Evolutionary conservation across 2,329 filamentous ascomycete genomes (phyloP), one percentile per base, ranked within the genome.

Genomic region (Exserohilum rostratum): DNA sequence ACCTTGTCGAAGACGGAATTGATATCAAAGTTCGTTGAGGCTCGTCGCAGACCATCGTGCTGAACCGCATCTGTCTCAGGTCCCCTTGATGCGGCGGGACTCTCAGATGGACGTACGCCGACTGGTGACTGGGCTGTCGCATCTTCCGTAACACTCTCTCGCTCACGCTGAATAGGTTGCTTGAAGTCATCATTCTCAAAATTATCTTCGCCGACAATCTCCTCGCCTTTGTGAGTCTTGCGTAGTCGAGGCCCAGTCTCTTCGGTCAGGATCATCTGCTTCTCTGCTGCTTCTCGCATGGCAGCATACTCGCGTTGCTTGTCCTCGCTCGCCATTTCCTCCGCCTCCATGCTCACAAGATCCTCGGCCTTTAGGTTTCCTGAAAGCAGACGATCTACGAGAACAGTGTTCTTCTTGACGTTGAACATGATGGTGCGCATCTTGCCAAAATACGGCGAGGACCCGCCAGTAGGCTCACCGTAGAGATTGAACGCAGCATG

Each of bases 201-300:
- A 42, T 67, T 62, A 20, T 96, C 91, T 40, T 89, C 87, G 58
- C 93, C 92, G 13, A 98, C 83, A 13, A 96, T 76, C 71, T 98
- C 95, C 54, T 97, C 93, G 11, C 95, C 95, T 75, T 98, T 98
- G 79, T 98, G 93, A 2, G 93, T 97, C 64, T 90, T 87, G 66
- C 92, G 85, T 52, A 97, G 88, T 3, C 92, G 87, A 3, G 93
- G 90, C 1, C 85, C 91, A 10, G 68, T 85, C 12, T 79, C 76
- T 33, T 91, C 85, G 55, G 93, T 87, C 30, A 96, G 83, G 42
- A 95, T 93, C 40, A 93, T 90, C 73, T 93, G 90, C 67, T 92
- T 90, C 69, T 95, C 90, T 0, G 87, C 86, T 57, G 86, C 84
- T 46, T 90, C 89, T 73, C 90, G 89, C 82, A 93, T 87, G 65